Evolutionary conservation across 169 alveolate species (phyloP).

Genomic region (Sarcocystis neurona): DNA sequence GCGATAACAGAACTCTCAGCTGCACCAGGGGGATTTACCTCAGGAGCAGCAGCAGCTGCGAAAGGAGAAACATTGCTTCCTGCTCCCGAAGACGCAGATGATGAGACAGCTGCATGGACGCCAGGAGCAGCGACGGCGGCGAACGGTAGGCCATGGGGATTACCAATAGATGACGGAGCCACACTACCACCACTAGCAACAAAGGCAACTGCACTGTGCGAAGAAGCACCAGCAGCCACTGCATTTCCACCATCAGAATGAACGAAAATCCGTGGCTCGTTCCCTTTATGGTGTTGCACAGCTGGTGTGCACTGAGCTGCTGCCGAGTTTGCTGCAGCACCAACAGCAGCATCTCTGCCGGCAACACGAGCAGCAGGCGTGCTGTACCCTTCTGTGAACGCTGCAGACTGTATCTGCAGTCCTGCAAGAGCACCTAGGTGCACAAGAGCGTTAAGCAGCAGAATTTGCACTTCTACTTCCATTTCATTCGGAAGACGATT

Average conservation of each 20-base stretch:
- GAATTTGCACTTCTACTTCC: conserved; percentile 29
- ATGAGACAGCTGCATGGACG: background rate
- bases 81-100: background rate
- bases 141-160: background rate
- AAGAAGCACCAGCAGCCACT: background rate
- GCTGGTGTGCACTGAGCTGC: too few relatives aligned
- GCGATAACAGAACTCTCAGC: background rate
- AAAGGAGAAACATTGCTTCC: background rate
- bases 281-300: too few relatives aligned
- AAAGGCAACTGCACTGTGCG: background rate
- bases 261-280: too few relatives aligned
- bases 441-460: conserved; percentile 34
- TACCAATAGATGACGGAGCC: background rate
- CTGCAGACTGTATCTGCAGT: too few relatives aligned
- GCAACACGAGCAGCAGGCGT: too few relatives aligned
- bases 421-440: conserved; percentile 28
- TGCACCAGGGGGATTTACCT: background rate
- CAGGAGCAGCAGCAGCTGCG: conserved; percentile 1
- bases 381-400: too few relatives aligned
- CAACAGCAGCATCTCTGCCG: too few relatives aligned
- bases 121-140: background rate
- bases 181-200: background rate
- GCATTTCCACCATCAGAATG: background rate
- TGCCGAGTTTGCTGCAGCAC: too few relatives aligned
- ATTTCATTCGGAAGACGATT: conserved; percentile 39